Evolutionary conservation across 768 basidiomycete genomes (phyloP).

Genomic region (Boletus insuetus): DNA sequence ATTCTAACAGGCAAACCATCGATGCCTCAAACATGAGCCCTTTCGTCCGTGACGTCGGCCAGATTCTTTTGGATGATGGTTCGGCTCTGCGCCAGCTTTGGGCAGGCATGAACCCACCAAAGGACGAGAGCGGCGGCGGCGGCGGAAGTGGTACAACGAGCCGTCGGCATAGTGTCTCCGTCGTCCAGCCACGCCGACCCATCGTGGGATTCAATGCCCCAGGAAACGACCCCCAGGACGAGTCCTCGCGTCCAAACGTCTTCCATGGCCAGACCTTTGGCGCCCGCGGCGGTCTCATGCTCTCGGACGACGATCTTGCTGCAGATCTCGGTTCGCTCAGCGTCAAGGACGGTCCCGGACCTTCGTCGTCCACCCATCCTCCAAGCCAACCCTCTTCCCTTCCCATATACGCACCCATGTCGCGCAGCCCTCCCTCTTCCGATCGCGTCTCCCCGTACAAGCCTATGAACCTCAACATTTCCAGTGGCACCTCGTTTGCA

Average conservation of each 20-base stretch:
- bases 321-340: slow-evolving; percentile 64
- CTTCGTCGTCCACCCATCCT: slow-evolving; percentile 48
- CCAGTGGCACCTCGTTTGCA: slow-evolving; percentile 40
- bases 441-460: slow-evolving; percentile 58
- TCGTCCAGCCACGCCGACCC: slow-evolving; percentile 71
- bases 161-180: slow-evolving; percentile 77
- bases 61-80: slow-evolving; percentile 73
- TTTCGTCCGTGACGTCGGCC: slow-evolving; percentile 79
- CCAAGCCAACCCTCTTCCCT: slow-evolving; percentile 72
- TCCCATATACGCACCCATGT: slow-evolving; percentile 70
- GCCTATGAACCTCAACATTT: slow-evolving; percentile 59
- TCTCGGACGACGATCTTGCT: slow-evolving; percentile 81
- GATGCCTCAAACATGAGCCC: slow-evolving; percentile 81
- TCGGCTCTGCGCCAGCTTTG: slow-evolving; percentile 72
- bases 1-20: slow-evolving; percentile 39
- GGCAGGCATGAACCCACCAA: slow-evolving; percentile 64
- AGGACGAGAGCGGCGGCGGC: slow-evolving; percentile 58
- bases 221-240: slow-evolving; percentile 44
- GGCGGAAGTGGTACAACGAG: slow-evolving; percentile 77
- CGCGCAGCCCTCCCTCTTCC: slow-evolving; percentile 56
- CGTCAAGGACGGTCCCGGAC: slow-evolving; percentile 34
- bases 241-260: slow-evolving; percentile 31
- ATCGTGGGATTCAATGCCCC: slow-evolving; percentile 50
- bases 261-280: slow-evolving; percentile 37
- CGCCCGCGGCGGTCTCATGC: slow-evolving; percentile 57